Evolutionary conservation across 2,329 filamentous ascomycete genomes (phyloP), one percentile per base, ranked within the genome.

Genomic region (Didymella sp.): DNA sequence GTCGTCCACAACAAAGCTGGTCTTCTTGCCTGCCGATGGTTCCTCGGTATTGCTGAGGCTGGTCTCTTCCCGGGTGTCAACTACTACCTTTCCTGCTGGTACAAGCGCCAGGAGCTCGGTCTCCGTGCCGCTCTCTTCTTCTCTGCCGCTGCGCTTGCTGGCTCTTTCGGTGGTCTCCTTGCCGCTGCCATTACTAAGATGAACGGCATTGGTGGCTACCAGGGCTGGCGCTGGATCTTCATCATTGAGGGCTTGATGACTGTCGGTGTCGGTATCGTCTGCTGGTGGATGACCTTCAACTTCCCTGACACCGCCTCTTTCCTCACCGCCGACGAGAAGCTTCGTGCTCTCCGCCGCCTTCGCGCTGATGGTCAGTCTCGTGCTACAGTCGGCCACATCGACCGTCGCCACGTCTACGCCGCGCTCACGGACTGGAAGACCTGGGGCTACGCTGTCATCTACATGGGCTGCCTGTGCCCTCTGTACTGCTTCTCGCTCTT

Each of bases 321-420:
- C 55, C 76, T 89, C 15, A 80, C 75, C 0, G 73, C 82, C 1
- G 69, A 78, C 4, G 80, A 84, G 65, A 78, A 86, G 4, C 77
- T 80, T 0, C 85, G 83, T 50, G 84, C 91, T 45, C 81, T 85
- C 25, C 80, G 82, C 21, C 85, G 90, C 0, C 80, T 92, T 1
- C 81, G 83, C 2, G 87, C 90, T 61, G 87, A 84, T 61, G 89
- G 92, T 67, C 88, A 89, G 1, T 89, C 85, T 0, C 83, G 85
- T 7, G 80, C 87, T 54, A 89, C 92, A 63, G 73, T 78, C 1
- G 72, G 73, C 49, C 61, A 68, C 37, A 70, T 75, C 45, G 71
- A 69, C 48, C 67, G 69, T 37, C 67, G 67, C 51, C 72, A 74
- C 59, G 76, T 80, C 38, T 74, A 81, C 44, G 74, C 74, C 31